phyloP scores from a whole-genome alignment of 2,329 filamentous ascomycete species.

The Penicillium sp. region DNA sequence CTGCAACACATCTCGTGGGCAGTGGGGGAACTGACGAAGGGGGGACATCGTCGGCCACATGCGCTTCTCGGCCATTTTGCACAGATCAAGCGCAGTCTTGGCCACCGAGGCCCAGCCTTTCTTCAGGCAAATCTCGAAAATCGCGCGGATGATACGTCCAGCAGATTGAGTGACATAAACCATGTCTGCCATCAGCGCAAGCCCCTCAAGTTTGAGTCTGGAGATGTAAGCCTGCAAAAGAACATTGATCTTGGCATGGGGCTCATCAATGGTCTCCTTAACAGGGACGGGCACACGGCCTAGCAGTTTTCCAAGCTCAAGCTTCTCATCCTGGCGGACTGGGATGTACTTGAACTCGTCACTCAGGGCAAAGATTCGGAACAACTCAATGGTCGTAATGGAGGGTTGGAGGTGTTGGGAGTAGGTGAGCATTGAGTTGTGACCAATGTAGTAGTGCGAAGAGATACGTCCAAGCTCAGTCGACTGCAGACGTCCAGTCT shows the following conservation, averaged over 20 bases:
- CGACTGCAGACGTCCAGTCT: conserved; percentile 79
- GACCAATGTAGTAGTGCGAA: conserved; percentile 97
- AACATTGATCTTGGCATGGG: conserved; percentile 97
- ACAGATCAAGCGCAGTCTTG: conserved; percentile 86
- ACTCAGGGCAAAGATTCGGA: conserved; percentile 92
- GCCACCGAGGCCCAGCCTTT: conserved; percentile 95
- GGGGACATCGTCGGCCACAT: conserved; percentile 99
- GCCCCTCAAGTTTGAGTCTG: conserved; percentile 84
- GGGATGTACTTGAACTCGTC: conserved; percentile 99
- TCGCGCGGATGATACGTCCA: conserved; percentile 87
- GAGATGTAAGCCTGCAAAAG: conserved; percentile 96
- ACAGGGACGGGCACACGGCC: conserved; percentile 90
- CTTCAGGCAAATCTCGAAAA: conserved; percentile 96
- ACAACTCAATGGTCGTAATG: conserved; percentile 90
- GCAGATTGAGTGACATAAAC: conserved; percentile 98
- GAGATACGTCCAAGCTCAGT: conserved; percentile 94
- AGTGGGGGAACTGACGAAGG: conserved; percentile 80
- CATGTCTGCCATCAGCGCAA: conserved; percentile 96
- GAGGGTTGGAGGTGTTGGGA: conserved; percentile 92
- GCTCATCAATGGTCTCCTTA: conserved; percentile 95
- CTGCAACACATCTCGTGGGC: conserved; percentile 78
- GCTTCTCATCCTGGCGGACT: conserved; percentile 93
- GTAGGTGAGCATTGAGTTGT: conserved; percentile 95
- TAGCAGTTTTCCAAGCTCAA: conserved; percentile 89
- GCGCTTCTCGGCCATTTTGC: conserved; percentile 98